A percentile compares a stretch with the other conserved stretches of the same genome.
phyloP scores from a whole-genome alignment of 805 yeast genomes.

The Ogataea populi-albae region DNA sequence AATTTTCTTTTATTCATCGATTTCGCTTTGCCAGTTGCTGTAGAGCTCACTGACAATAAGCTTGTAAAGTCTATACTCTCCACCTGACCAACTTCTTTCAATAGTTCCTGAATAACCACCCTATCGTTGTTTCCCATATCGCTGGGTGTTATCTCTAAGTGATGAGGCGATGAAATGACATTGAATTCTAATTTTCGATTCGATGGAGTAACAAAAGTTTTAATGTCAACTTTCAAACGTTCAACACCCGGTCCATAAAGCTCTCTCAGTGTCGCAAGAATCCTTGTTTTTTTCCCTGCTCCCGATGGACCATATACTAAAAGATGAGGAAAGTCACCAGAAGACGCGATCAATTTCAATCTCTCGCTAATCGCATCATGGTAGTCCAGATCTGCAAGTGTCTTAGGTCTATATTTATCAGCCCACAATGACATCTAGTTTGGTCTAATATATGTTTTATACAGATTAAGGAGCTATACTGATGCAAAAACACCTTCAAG shows the following conservation, averaged over 20 bases:
- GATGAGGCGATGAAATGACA: conserved; percentile 87
- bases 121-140: conserved; percentile 97
- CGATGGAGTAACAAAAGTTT: conserved; percentile 70
- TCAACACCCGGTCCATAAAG: conserved; percentile 82
- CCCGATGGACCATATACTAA: conserved; percentile 95
- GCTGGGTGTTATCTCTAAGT: conserved; percentile 92
- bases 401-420: conserved; percentile 83
- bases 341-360: conserved; percentile 45
- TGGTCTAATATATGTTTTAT: background rate
- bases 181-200: conserved; percentile 84
- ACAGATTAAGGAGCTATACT: background rate
- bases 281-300: conserved; percentile 94
- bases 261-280: conserved; percentile 72
- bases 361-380: conserved; percentile 64
- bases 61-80: conserved; percentile 84
- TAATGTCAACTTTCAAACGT: conserved; percentile 84
- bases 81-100: conserved; percentile 92
- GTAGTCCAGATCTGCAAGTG: conserved; percentile 60
- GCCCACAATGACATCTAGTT: conserved; percentile 88
- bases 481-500: too few relatives aligned
- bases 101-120: conserved; percentile 87
- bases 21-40: conserved; percentile 30
- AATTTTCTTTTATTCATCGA: conserved; percentile 46
- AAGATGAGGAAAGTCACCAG: conserved; percentile 91
- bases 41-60: conserved; percentile 39